Base-by-base conservation (phyloP, 169 alveolate species). In the Theileria orientalis region DNA sequence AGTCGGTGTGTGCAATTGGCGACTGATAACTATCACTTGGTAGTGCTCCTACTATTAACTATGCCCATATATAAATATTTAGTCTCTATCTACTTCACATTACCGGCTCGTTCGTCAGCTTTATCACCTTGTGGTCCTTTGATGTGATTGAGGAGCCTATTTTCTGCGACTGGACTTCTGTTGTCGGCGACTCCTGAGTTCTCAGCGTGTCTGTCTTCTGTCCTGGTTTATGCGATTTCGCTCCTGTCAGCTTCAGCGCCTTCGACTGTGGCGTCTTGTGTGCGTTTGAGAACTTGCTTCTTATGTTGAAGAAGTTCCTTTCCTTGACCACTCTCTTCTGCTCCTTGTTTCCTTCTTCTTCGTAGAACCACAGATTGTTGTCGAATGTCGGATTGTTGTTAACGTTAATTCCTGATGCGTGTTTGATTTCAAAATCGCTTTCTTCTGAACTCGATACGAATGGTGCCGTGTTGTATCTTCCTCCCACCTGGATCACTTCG, bases 271-370 rank as follows among this genome's bases (percentile, higher is more conserved):
- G n/a, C 33, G 41, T 27, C 37, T 54, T 54, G 8, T 54, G 63
- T 33, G 33, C 33, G 33, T 21, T 54, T 0, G 82, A 70, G 5
- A 79, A 49, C 46, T 68, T 79, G 59, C 42, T 60, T 25, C 83
- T 66, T 0, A 79, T 42, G 51, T 52, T 79, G 49, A 79, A 79
- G 49, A 69, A 64, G 42, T 78, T 69, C 0, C 87, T 59, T 11
- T 79, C 87, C 7, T 69, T 44, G 29, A n/a, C 33, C 7, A 74
- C 69, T 59, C 67, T 19, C 21, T 56, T 33, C 14, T 37, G 76
- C 3, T 72, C 80, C 32, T 59, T 60, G 49, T 64, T 40, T 19
- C n/a, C 27, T 16, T 51, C 78, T 19, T 51, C 78, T 7, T 72
- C 83, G 37, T 32, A 25, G 54, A 37, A 61, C 75, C 75, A 67